A percentile compares a stretch with the other conserved stretches of the same genome.
Evolutionary conservation across 208 protist species (phyloP).

Genomic region (Acanthamoeba healyi): DNA sequence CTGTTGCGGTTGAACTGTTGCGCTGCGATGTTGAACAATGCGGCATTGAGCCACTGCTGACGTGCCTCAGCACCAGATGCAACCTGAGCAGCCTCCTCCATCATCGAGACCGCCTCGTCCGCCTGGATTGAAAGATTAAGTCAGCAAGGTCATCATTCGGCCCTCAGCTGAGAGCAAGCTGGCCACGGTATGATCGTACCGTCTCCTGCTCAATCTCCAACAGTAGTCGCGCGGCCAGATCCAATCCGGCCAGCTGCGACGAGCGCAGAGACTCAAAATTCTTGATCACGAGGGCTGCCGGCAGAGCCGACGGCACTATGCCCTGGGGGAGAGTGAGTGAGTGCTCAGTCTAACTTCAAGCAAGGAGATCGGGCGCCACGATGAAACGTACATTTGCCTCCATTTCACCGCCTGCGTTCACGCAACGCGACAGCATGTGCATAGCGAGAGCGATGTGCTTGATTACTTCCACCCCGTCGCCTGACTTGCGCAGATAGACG

Average conservation of each 20-base stretch:
- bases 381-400: background rate
- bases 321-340: background rate
- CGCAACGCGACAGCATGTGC: background rate
- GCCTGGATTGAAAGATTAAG: background rate
- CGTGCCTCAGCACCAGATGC: background rate
- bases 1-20: constrained; percentile 38
- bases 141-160: no score
- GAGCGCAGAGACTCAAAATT: constrained; percentile 53
- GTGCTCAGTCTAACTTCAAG: background rate
- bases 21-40: background rate
- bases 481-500: background rate
- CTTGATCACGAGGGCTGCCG: background rate
- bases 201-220: background rate
- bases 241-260: constrained; percentile 32
- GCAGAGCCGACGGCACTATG: background rate
- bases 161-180: no score
- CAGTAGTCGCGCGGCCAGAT: constrained; percentile 15
- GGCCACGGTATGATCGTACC: background rate
- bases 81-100: background rate
- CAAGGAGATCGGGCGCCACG: no score
- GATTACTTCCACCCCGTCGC: background rate
- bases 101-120: background rate
- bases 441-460: background rate
- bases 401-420: background rate
- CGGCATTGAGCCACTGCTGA: constrained; percentile 38